Percentiles rank a stretch among this genome's conserved stretches.
Conservation (phyloP, 768 basidiomycete genomes). For the Crepidotus variabilis region DNA sequence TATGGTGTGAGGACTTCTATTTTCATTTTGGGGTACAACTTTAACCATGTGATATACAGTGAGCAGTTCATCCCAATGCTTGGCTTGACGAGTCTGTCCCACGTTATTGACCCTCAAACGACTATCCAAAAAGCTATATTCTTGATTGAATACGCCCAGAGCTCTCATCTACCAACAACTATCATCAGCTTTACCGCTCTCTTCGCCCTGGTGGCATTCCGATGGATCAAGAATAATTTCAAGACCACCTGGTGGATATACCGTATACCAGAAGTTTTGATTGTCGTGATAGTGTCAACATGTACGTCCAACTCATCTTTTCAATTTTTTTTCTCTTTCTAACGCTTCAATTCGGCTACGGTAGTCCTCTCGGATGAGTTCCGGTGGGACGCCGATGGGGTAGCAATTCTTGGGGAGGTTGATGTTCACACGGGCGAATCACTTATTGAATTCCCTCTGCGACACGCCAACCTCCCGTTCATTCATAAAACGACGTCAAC, state of each 20-base stretch:
- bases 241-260: slow-evolving; percentile 67
- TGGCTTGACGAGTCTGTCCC: slow-evolving; percentile 61
- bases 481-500: slow-evolving; percentile 81
- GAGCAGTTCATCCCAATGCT: slow-evolving; percentile 91
- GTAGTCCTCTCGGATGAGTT: slow-evolving; percentile 68
- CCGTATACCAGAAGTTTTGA: slow-evolving; percentile 84
- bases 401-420: slow-evolving; percentile 82
- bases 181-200: slow-evolving; percentile 73
- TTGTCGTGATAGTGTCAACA: slow-evolving; percentile 83
- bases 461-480: slow-evolving; percentile 52
- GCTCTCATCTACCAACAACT: slow-evolving; percentile 63
- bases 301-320: slow-evolving; percentile 40
- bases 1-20: slow-evolving; percentile 53
- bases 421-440: slow-evolving; percentile 53
- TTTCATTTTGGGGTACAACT: not conserved
- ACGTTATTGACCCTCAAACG: slow-evolving; percentile 53
- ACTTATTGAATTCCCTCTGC: slow-evolving; percentile 76
- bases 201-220: slow-evolving; percentile 55
- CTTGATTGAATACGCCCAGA: slow-evolving; percentile 54
- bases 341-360: not conserved
- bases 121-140: slow-evolving; percentile 79
- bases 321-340: not conserved
- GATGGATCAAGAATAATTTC: slow-evolving; percentile 55
- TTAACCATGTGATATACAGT: slow-evolving; percentile 29
- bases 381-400: slow-evolving; percentile 72